These are phyloP conservation scores for Omphalotus guepiniiformis DNA, from an alignment of 768 basidiomycete genomes.

Conservation along the genomic window DNA sequence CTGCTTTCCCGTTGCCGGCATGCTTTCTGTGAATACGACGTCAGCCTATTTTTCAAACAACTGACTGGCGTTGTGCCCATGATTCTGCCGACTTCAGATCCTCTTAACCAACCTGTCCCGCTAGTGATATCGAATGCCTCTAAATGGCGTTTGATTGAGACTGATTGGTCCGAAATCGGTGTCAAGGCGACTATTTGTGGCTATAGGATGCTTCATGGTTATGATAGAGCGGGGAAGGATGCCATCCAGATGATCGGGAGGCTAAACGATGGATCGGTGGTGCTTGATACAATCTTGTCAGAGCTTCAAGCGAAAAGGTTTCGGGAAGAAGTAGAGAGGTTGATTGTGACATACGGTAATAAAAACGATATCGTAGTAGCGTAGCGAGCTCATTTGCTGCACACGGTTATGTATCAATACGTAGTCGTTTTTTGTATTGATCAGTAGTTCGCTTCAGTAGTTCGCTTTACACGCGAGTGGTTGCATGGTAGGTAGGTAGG, in stretches of 20 bases:
- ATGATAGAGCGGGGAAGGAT: slow-evolving; percentile 34
- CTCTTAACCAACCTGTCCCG: slow-evolving; percentile 26
- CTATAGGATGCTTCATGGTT: slow-evolving; percentile 23
- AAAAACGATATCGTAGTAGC: no score
- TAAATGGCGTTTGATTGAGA: slow-evolving; percentile 34
- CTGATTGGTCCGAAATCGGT: slow-evolving; percentile 33
- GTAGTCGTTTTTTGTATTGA: no score
- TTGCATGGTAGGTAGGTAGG: no score
- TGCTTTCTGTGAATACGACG: slow-evolving; percentile 4
- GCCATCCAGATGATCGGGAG: slow-evolving; percentile 34
- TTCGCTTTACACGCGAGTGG: background rate
- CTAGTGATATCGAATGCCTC: slow-evolving; percentile 36
- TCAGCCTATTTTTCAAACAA: background rate
- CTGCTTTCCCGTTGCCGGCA: slow-evolving; percentile 17
- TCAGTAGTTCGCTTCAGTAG: slow-evolving; percentile 30
- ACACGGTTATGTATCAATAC: no score
- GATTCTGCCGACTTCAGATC: slow-evolving; percentile 22
- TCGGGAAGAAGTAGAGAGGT: background rate
- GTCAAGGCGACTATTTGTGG: slow-evolving; percentile 31
- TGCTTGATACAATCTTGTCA: slow-evolving; percentile 24
- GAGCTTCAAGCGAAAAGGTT: background rate
- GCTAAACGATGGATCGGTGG: slow-evolving; percentile 33
- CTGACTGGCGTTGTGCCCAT: background rate
- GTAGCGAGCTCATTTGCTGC: no score
- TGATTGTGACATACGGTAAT: background rate